These are phyloP conservation scores for Ogataea henricii DNA, from an alignment of 805 yeast genomes.

Conservation along the genomic window DNA sequence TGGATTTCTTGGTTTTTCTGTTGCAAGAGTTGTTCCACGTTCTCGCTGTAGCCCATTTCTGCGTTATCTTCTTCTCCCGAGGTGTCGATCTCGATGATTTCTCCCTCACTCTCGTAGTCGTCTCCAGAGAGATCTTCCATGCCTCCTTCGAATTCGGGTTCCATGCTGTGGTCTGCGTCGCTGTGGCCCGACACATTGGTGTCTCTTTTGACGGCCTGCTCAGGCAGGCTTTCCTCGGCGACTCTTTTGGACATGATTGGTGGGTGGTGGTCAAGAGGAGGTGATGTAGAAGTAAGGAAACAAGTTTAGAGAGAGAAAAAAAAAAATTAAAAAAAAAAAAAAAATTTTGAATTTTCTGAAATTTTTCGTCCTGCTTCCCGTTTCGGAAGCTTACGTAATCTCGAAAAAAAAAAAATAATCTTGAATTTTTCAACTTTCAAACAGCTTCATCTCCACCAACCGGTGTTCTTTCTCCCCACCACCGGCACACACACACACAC, in stretches of 20 bases:
- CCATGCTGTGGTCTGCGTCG: slow-evolving; percentile 52
- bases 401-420: too few relatives aligned
- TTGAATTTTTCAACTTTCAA: background rate
- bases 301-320: background rate
- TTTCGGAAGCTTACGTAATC: slow-evolving; percentile 4
- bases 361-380: slow-evolving; percentile 7
- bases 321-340: slow-evolving; percentile 9
- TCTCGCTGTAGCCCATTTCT: slow-evolving; percentile 23
- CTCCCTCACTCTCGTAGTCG: slow-evolving; percentile 90
- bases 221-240: slow-evolving; percentile 28
- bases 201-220: slow-evolving; percentile 23
- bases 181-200: slow-evolving; percentile 27
- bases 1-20: slow-evolving; percentile 31
- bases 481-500: too few relatives aligned
- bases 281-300: background rate
- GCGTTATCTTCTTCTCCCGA: slow-evolving; percentile 53
- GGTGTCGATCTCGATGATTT: slow-evolving; percentile 76
- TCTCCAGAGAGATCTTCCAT: slow-evolving; percentile 89
- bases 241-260: slow-evolving; percentile 36
- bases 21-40: slow-evolving; percentile 18
- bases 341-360: slow-evolving; percentile 1
- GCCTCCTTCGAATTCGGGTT: slow-evolving; percentile 54
- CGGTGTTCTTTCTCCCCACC: background rate
- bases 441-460: too few relatives aligned
- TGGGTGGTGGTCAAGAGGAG: background rate